Evolutionary conservation across 2,329 filamentous ascomycete genomes (phyloP).

Genomic region (Colletotrichum shisoi): DNA sequence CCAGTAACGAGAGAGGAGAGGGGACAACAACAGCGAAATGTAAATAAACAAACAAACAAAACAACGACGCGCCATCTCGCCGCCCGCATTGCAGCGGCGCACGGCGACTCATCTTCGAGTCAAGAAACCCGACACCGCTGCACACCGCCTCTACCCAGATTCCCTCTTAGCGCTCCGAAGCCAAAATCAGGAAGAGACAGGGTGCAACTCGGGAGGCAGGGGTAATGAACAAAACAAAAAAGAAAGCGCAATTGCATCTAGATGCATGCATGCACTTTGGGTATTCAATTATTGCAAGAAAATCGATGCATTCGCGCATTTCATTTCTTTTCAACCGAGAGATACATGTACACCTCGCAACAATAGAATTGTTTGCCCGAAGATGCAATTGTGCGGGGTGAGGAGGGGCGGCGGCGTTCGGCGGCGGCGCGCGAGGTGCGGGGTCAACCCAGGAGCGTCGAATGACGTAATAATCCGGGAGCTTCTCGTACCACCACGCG

Average conservation of each 20-base stretch:
- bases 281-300: background rate
- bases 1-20: background rate
- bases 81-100: background rate
- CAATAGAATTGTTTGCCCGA: background rate
- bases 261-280: background rate
- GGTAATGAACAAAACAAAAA: too few relatives aligned
- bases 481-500: background rate
- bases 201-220: too few relatives aligned
- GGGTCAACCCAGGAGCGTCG: conserved; percentile 6
- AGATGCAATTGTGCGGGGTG: background rate
- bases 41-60: conserved; percentile 24
- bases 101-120: background rate
- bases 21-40: background rate
- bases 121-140: background rate
- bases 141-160: conserved; percentile 32
- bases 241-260: background rate
- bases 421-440: conserved; percentile 14
- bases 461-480: conserved; percentile 32
- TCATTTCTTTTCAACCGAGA: background rate
- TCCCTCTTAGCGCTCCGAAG: conserved; percentile 4
- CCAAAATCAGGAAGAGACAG: background rate
- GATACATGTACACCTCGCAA: background rate
- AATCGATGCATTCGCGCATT: background rate
- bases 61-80: conserved; percentile 1
- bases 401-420: background rate